Conservation (phyloP, 306 rosid species). For the Castanospermum australe region DNA sequence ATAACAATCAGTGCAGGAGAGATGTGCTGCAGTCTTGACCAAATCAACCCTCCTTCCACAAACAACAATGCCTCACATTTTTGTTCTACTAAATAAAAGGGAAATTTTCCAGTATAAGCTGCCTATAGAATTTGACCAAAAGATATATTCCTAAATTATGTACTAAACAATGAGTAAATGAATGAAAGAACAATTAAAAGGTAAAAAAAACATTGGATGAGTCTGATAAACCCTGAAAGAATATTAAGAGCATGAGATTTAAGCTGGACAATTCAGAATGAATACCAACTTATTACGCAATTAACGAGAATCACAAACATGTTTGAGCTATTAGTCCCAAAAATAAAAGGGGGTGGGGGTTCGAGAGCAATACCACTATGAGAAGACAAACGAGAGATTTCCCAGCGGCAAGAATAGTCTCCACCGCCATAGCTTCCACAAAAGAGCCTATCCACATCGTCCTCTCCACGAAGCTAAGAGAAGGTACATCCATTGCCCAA, state of each 20-base stretch:
- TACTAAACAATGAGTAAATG: neutral
- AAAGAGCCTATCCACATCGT: slow-evolving; percentile 34
- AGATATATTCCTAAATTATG: neutral
- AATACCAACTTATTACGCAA: neutral
- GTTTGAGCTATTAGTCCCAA: neutral
- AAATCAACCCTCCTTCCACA: neutral
- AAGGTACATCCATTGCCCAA: slow-evolving; percentile 44
- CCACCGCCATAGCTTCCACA: slow-evolving; percentile 48
- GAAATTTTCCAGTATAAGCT: neutral
- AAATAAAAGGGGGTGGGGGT: neutral
- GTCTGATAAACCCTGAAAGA: neutral
- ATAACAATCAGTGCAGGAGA: neutral
- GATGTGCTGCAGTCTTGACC: slow-evolving; percentile 7
- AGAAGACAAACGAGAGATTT: slow-evolving; percentile 55
- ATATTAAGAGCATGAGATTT: neutral
- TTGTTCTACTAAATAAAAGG: neutral
- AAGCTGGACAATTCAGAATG: neutral
- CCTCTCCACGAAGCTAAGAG: slow-evolving; percentile 18
- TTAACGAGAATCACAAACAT: neutral
- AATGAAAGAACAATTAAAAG: neutral
- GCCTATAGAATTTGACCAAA: neutral
- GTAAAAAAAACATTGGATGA: neutral
- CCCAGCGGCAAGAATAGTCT: slow-evolving; percentile 37
- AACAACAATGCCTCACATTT: neutral
- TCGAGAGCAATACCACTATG: slow-evolving; percentile 40